A percentile compares a stretch with the other conserved stretches of the same genome.
Evolutionary conservation across 2,329 filamentous ascomycete genomes (phyloP).

Genomic region (Ceratocystis variospora): DNA sequence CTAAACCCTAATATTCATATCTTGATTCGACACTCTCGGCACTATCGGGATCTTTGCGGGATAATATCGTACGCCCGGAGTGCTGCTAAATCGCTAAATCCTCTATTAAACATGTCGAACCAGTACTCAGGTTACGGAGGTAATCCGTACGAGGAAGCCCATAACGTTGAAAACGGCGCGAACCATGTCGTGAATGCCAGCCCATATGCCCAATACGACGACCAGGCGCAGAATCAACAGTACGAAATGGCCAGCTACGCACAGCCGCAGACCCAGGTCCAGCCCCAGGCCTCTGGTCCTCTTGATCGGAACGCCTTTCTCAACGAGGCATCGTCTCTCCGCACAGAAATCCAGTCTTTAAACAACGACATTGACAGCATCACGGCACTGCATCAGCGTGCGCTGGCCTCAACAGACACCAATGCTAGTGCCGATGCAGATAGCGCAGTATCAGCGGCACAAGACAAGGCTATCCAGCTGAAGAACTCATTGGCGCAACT

Average conservation of each 20-base stretch:
- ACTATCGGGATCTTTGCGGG: not conserved
- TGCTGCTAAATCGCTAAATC: not conserved
- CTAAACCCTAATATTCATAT: conserved; percentile 2
- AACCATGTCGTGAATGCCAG: not conserved
- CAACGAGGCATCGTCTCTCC: conserved; percentile 49
- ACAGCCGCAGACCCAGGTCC: conserved; percentile 23
- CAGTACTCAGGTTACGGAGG: conserved; percentile 47
- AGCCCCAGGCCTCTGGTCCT: conserved; percentile 22
- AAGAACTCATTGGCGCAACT: conserved; percentile 66
- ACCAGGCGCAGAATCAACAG: conserved; percentile 21
- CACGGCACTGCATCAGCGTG: conserved; percentile 55
- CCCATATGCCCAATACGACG: conserved; percentile 20
- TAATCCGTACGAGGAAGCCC: conserved; percentile 49
- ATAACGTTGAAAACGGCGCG: conserved; percentile 29
- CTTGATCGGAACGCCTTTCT: conserved; percentile 56
- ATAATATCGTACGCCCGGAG: no score
- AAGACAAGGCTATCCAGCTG: conserved; percentile 60
- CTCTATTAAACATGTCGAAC: conserved; percentile 11
- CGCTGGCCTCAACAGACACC: conserved; percentile 51
- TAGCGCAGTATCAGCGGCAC: conserved; percentile 53
- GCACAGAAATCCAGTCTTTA: conserved; percentile 53
- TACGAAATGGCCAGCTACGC: conserved; percentile 44
- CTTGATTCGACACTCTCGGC: not conserved
- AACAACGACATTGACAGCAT: conserved; percentile 55
- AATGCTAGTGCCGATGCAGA: conserved; percentile 43